phyloP scores from a whole-genome alignment of 208 protist species.

The Trypanosoma cruzi region DNA sequence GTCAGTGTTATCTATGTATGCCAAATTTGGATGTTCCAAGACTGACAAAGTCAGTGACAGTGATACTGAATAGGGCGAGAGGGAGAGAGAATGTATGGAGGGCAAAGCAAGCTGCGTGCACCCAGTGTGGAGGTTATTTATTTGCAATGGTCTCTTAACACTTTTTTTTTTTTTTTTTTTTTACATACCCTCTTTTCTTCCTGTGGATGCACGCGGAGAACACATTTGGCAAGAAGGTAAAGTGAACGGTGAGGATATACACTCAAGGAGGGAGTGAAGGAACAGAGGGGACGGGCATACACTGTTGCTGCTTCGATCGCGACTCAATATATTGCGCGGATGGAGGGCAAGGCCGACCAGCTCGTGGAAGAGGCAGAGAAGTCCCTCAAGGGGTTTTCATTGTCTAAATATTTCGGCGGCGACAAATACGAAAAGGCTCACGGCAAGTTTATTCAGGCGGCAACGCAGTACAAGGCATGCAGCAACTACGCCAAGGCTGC shows the following conservation, averaged over 20 bases:
- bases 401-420: constrained; percentile 51
- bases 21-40: constrained; percentile 26
- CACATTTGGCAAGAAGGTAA: neutral
- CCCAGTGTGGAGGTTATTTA: neutral
- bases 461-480: constrained; percentile 82
- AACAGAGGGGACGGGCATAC: neutral
- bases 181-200: neutral
- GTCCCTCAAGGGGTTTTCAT: constrained; percentile 66
- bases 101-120: neutral
- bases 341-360: constrained; percentile 67
- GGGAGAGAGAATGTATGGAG: neutral
- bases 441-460: constrained; percentile 77
- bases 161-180: constrained; percentile 17
- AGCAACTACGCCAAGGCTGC: constrained; percentile 74
- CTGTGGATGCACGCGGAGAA: neutral
- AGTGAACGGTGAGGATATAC: neutral
- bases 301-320: neutral
- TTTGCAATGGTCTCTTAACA: neutral
- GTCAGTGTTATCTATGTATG: constrained; percentile 20
- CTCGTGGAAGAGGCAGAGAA: constrained; percentile 79
- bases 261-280: neutral
- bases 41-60: constrained; percentile 8
- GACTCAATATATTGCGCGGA: constrained; percentile 8
- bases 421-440: constrained; percentile 71
- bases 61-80: neutral